phyloP scores from a whole-genome alignment of 2,329 filamentous ascomycete species.

The Hymenoscyphus scutula region DNA sequence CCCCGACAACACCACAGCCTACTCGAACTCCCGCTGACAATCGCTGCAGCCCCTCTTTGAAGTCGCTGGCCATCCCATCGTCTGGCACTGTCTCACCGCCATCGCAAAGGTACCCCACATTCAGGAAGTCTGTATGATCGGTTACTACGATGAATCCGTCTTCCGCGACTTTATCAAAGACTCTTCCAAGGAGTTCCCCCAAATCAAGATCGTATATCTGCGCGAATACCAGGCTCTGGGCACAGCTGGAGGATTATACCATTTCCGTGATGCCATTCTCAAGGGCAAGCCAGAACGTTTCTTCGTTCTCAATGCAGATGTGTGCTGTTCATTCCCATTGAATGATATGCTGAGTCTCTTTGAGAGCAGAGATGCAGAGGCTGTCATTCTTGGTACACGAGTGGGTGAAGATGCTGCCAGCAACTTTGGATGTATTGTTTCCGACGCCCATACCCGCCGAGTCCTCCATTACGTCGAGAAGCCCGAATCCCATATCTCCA shows the following conservation, averaged over 20 bases:
- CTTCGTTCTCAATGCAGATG: slow-evolving; percentile 96
- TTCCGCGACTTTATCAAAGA: slow-evolving; percentile 99
- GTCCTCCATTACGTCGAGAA: slow-evolving; percentile 99
- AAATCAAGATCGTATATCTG: slow-evolving; percentile 89
- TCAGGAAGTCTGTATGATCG: slow-evolving; percentile 95
- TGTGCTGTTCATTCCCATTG: slow-evolving; percentile 97
- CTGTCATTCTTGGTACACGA: slow-evolving; percentile 89
- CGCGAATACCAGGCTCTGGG: slow-evolving; percentile 96
- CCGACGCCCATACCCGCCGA: slow-evolving; percentile 87
- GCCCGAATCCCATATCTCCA: slow-evolving; percentile 94
- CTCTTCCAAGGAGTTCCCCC: slow-evolving; percentile 76
- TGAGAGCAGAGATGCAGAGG: slow-evolving; percentile 92
- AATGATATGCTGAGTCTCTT: slow-evolving; percentile 94
- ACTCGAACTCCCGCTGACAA: slow-evolving; percentile 19
- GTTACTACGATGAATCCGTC: slow-evolving; percentile 96
- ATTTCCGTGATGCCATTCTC: slow-evolving; percentile 98
- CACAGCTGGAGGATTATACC: slow-evolving; percentile 94
- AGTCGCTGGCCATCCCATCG: slow-evolving; percentile 95
- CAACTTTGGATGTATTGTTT: slow-evolving; percentile 98
- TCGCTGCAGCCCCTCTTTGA: slow-evolving; percentile 82
- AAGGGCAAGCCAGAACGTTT: slow-evolving; percentile 93
- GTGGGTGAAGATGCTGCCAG: slow-evolving; percentile 87
- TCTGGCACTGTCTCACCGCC: slow-evolving; percentile 94
- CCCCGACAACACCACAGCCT: slow-evolving; percentile 19
- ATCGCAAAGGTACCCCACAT: slow-evolving; percentile 88